Evolutionary conservation across 345 rosid genomes (phyloP), one percentile per base, ranked within the genome.

Genomic region (Ricinus communis): DNA sequence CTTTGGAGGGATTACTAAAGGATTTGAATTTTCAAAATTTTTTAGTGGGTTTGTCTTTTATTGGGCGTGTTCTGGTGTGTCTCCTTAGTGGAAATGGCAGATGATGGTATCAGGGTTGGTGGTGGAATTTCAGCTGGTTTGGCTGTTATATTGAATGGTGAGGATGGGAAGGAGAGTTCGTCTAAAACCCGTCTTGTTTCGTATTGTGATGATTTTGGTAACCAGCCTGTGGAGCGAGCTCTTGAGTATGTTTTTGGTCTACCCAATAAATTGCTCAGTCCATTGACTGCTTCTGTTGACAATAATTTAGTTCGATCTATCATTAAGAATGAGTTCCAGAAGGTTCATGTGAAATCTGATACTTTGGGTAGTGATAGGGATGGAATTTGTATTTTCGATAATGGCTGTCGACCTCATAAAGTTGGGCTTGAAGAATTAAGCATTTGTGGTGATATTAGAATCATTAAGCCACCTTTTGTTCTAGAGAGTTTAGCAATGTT

Each of bases 401-500:
- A 70, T 80, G 90, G 87, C 11, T 65, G 69, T 82, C 88, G 86
- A 62, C 71, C 86, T 58, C 72, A 76, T 46, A 55, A 78, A 55
- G 87, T 92, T 67, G 80, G 85, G 19, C 93, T 95, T 47, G 93
- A 95, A 65, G 87, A 82, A 60, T 70, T 68, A 63, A 91, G 93
- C 79, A 79, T 87, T 68, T 95, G 97, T 65, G 97, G 99, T 77
- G 97, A 92, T 68, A 82, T 95, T 38, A 84, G 84, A 78, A 77
- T 82, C 27, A 64, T 85, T 46, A 88, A 87, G 79, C 83, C 85
- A 1, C 96, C 97, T 40, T 81, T 90, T 72, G 90, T 89, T 36
- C 71, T 95, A 22, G 99, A 95, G 89, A 92, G 99, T 83, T 74
- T 90, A 75, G 89, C 97, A 9, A 75, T 89, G 72, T 95, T 95